Evolutionary conservation across 768 basidiomycete species (phyloP), one percentile per base, ranked within the genome.

Genomic region (Postia placenta): DNA sequence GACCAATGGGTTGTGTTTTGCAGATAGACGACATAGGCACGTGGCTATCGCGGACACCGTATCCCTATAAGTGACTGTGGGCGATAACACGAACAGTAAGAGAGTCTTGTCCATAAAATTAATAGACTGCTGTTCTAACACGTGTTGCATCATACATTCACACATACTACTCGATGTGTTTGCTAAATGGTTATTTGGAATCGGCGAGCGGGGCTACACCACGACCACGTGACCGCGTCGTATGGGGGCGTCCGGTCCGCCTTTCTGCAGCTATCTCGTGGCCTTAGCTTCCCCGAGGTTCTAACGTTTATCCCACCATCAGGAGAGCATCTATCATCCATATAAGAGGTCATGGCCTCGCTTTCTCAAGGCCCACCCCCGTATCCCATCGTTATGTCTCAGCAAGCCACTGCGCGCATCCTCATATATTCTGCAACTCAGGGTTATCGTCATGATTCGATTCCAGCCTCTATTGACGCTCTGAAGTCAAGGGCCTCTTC

Each of bases 381-480:
- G 15, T 39, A 7, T 9, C 19, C 38, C 6, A 22, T 6, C 20
- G 24, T 33, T 22, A 47, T 47, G 46, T 3, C 46, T 11, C 46
- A 47, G 33, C 46, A 45, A 20, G 30, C 45, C 3, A 45, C 46
- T 24, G 56, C 56, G 19, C 53, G 56, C 27, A 45, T 56, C 19
- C 53, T 65, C 37, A 60, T 65, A 33, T 73, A 69, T 54, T 73
- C 73, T 11, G 66, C 67, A 5, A 74, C 70, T 4, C 61, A 61
- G 12, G 74, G 71, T 28, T 78, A 67, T 59, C 60, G 74, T 23
- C 76, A 78, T 59, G 75, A 76, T 52, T 71, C 71, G 2, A 78
- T 78, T 42, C 74, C 75, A 0, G 71, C 69, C n/a, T 74, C 75
- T 1, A 70, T 74, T 24, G 56, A 69, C 39, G 69, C 70, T 6